Conservation (phyloP, 169 alveolate species). For the Besnoitia besnoiti region DNA sequence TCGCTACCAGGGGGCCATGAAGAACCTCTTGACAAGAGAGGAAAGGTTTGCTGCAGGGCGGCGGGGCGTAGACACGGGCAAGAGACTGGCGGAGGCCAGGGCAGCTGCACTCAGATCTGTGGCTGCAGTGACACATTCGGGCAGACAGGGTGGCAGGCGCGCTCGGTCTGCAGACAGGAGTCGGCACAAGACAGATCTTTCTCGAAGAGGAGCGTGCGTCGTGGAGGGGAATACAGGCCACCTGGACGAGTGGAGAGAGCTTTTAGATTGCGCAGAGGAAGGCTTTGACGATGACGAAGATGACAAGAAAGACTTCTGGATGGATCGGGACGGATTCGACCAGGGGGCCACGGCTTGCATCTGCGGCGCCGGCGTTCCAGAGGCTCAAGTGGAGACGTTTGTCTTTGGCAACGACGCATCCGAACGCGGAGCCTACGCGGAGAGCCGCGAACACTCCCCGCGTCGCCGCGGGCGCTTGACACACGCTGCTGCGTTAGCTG, state of each 20-base stretch:
- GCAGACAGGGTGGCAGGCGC: background rate
- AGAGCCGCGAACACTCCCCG: background rate
- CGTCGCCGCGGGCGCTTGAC: background rate
- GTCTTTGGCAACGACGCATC: background rate
- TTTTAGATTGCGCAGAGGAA: background rate
- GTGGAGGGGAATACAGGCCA: background rate
- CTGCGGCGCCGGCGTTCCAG: constrained; percentile 15
- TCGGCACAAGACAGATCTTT: background rate
- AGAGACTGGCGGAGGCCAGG: background rate
- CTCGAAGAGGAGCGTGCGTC: background rate
- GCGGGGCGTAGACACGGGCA: background rate
- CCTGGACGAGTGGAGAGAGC: constrained; percentile 13
- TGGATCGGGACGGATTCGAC: background rate
- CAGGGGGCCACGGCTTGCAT: background rate
- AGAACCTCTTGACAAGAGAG: background rate
- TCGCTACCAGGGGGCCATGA: background rate
- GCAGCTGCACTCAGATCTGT: background rate
- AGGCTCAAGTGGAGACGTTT: background rate
- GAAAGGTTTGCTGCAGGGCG: background rate
- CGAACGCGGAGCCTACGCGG: background rate
- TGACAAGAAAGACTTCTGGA: background rate
- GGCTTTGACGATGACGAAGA: background rate
- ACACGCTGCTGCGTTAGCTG: background rate
- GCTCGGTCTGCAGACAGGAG: background rate
- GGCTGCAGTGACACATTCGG: background rate